Base-by-base conservation (phyloP, 345 rosid species). In the Citrus trifoliata region DNA sequence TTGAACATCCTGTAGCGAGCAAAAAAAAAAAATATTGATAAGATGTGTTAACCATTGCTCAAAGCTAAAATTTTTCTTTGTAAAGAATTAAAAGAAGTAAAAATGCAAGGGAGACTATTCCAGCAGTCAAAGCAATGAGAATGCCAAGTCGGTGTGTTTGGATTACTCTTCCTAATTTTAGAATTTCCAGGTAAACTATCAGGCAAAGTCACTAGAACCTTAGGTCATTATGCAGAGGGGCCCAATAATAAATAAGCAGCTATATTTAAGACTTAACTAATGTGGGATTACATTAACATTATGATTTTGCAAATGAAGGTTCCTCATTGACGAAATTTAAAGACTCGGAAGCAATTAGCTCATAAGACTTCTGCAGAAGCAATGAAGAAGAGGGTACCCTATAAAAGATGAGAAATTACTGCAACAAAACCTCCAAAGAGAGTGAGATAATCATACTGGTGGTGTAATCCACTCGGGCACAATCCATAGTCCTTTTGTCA, bases 391-490 rank as follows among this genome's bases (percentile, higher is more conserved):
- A 37, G 55, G 48, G 60, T 14, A 65, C 21, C 63, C 62, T 64
- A 38, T 28, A 48, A 24, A 71, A 27, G 25, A 16, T 35, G 27
- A 73, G 35, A 4, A 70, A 71, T 35, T 33, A 68, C 55, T 27
- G 46, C 32, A 40, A 61, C 22, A 71, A 48, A 73, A 61, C 71
- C 55, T 71, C 61, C 63, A 37, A 73, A 75, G 53, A 78, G 35
- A 67, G 62, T 59, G 27, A 78, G 76, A 75, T 70, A 73, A 82
- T 84, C 92, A 83, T 93, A 95, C 99, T 32, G 89, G 93, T 75
- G 99, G 91, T 74, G 91, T 73, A 78, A 71, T 80, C 99, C 98
- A 91, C 82, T 93, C 93, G 16, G 96, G 98, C 69, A 91, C 89
- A 65, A 95, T 88, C 99, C 98, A 95, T 76, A 92, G 91, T 67